A percentile compares a stretch with the other conserved stretches of the same genome.
These are phyloP conservation scores for Fragilariopsis cylindrus DNA, from an alignment of 108 stramenopile genomes.

Conservation along the genomic window DNA sequence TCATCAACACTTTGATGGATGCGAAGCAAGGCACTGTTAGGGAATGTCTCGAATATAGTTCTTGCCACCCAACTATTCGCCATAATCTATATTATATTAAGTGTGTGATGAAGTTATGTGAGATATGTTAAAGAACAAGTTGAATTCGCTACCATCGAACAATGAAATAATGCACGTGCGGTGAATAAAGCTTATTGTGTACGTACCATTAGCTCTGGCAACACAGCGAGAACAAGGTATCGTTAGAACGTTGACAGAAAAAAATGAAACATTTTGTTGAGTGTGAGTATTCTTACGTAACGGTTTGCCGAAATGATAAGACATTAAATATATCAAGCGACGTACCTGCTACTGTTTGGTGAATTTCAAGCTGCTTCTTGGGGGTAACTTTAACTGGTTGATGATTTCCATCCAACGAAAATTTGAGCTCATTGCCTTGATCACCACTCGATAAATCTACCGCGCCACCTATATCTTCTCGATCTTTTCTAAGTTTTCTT, in stretches of 20 bases:
- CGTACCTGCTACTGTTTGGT: constrained; percentile 70
- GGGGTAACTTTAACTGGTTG: constrained; percentile 53
- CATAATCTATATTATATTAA: constrained; percentile 58
- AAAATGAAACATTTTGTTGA: not conserved
- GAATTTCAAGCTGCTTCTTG: constrained; percentile 78
- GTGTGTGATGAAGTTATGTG: constrained; percentile 51
- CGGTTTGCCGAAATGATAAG: not conserved
- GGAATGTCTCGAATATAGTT: constrained; percentile 47
- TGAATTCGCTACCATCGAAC: not conserved
- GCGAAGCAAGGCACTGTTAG: constrained; percentile 67
- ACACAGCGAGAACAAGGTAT: not conserved
- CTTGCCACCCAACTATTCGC: constrained; percentile 71
- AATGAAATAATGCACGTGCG: not conserved
- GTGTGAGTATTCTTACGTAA: not conserved
- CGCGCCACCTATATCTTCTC: constrained; percentile 58
- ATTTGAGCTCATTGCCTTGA: constrained; percentile 59
- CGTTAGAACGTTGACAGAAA: not conserved
- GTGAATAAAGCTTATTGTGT: not conserved
- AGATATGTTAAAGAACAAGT: not conserved
- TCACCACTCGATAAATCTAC: constrained; percentile 64
- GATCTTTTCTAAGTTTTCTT: constrained; percentile 41
- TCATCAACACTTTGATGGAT: constrained; percentile 50
- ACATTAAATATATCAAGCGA: not conserved
- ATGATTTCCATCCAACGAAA: constrained; percentile 50
- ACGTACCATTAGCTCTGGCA: constrained; percentile 62